These are phyloP conservation scores for Pleurotus sapidus DNA, from an alignment of 768 basidiomycete genomes.

Conservation along the genomic window DNA sequence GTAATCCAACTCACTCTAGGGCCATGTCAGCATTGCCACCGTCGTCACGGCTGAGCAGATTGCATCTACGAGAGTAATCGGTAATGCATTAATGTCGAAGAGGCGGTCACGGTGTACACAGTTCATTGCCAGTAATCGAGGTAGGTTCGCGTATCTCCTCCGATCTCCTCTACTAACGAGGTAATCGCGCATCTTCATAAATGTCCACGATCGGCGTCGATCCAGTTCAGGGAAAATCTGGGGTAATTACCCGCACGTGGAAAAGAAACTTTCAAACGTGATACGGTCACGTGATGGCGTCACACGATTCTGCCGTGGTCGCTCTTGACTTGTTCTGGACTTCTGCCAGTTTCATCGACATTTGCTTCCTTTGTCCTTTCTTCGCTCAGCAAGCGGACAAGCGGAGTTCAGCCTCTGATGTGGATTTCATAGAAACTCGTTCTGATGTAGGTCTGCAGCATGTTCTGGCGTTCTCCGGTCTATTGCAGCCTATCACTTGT, in stretches of 20 bases:
- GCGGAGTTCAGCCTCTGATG: constrained; percentile 2
- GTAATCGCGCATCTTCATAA: constrained; percentile 3
- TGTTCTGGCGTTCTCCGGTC: constrained; percentile 6
- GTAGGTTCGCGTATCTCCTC: too few relatives aligned
- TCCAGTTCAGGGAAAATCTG: neutral
- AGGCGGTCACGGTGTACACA: too few relatives aligned
- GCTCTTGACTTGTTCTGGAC: neutral
- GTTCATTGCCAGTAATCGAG: too few relatives aligned
- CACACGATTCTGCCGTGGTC: neutral
- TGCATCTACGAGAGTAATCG: too few relatives aligned
- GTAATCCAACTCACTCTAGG: too few relatives aligned
- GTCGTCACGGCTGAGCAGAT: too few relatives aligned
- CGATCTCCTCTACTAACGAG: too few relatives aligned
- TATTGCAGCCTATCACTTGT: constrained; percentile 5
- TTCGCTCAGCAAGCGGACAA: neutral
- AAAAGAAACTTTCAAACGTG: neutral
- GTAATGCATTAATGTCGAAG: too few relatives aligned
- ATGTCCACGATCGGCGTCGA: neutral
- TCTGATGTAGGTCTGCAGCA: neutral
- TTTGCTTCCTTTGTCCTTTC: neutral
- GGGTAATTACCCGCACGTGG: neutral
- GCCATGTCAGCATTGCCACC: too few relatives aligned
- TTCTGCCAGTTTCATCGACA: neutral
- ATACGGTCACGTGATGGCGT: neutral
- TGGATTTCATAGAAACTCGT: neutral